Evolutionary conservation across 2,329 filamentous ascomycete genomes (phyloP).

Genomic region (Calcarisporium arbuscula): DNA sequence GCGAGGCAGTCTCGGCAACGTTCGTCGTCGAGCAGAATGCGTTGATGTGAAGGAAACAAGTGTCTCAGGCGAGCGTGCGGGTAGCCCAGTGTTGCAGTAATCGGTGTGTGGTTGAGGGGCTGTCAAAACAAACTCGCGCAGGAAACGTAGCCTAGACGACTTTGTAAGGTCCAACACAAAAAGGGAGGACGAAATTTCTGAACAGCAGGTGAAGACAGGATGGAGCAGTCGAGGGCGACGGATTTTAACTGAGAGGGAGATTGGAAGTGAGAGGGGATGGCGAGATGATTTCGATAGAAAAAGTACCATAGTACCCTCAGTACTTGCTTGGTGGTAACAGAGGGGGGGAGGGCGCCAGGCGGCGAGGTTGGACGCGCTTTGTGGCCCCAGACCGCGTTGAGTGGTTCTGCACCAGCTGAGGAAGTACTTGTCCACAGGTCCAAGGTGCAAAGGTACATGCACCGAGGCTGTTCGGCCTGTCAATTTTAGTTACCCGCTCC

Average conservation of each 20-base stretch:
- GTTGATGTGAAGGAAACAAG: not conserved
- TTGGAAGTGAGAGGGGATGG: conserved; percentile 2
- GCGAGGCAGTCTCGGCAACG: conserved; percentile 6
- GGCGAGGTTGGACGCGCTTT: conserved; percentile 18
- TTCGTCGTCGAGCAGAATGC: conserved; percentile 3
- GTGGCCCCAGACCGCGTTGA: conserved; percentile 22
- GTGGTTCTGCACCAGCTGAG: conserved; percentile 15
- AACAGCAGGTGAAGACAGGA: too few species aligned
- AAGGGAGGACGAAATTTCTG: too few species aligned
- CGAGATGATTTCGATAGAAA: not conserved
- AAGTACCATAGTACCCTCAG: too few species aligned
- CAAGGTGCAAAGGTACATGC: not conserved
- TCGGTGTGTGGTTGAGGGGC: not conserved
- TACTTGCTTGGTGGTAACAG: too few species aligned
- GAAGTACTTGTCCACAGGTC: conserved; percentile 6
- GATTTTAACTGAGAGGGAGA: too few species aligned
- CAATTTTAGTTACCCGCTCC: too few species aligned
- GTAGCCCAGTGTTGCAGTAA: too few species aligned
- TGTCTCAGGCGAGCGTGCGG: too few species aligned
- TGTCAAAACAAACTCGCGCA: not conserved
- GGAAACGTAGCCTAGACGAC: too few species aligned
- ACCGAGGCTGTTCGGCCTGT: too few species aligned
- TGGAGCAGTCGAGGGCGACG: too few species aligned
- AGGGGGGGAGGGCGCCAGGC: conserved; percentile 5
- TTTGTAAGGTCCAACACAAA: too few species aligned